These are phyloP conservation scores for Sarocladium kiliense DNA, from an alignment of 2,329 filamentous ascomycete genomes.

Conservation along the genomic window DNA sequence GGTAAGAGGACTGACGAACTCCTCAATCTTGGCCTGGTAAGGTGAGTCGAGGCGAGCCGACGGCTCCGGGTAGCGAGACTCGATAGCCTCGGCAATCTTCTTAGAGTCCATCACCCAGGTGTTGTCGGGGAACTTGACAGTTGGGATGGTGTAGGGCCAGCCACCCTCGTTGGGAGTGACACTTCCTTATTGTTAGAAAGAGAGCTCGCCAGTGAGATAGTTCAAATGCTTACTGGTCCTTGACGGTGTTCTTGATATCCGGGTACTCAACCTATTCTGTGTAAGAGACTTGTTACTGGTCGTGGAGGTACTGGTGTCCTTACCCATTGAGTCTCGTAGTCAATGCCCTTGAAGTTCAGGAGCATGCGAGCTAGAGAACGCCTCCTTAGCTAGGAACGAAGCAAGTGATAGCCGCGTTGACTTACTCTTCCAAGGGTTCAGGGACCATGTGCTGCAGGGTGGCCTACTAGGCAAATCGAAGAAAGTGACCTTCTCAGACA, in stretches of 20 bases:
- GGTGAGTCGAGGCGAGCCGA: conserved; percentile 53
- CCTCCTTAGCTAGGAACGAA: conserved; percentile 12
- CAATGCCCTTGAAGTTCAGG: conserved; percentile 60
- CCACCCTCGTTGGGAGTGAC: conserved; percentile 35
- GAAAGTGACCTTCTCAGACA: conserved; percentile 38
- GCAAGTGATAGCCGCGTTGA: background rate
- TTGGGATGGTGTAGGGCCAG: conserved; percentile 48
- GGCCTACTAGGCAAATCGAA: conserved; percentile 54
- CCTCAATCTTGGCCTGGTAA: conserved; percentile 37
- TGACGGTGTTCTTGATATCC: conserved; percentile 48
- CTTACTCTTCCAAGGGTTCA: conserved; percentile 62
- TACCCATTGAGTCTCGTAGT: conserved; percentile 59
- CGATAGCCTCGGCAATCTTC: conserved; percentile 54
- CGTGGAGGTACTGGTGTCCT: background rate
- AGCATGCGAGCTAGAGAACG: conserved; percentile 46
- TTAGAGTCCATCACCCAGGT: conserved; percentile 60
- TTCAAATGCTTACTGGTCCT: conserved; percentile 38
- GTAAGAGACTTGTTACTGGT: background rate
- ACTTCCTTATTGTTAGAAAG: background rate
- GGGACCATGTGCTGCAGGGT: conserved; percentile 48
- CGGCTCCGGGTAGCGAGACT: conserved; percentile 53
- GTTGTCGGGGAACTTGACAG: conserved; percentile 50
- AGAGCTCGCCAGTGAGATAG: background rate
- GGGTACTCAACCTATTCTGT: conserved; percentile 50
- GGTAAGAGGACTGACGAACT: conserved; percentile 28